These are phyloP conservation scores for Leccinum boreale DNA, from an alignment of 768 basidiomycete species.

Conservation along the genomic window DNA sequence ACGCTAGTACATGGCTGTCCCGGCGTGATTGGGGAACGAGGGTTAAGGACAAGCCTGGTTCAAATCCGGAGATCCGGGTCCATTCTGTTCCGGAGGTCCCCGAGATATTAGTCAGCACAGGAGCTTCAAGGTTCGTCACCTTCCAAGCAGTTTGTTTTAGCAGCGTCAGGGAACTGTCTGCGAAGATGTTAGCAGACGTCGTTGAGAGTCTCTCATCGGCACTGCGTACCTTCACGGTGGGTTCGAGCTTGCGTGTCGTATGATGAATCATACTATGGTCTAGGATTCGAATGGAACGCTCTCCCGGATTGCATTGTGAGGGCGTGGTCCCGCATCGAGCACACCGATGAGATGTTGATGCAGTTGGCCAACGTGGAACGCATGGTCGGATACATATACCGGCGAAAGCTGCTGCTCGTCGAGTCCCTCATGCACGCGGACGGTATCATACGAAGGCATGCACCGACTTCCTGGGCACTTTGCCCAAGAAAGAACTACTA, in stretches of 20 bases:
- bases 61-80: too few species aligned
- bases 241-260: slow-evolving; percentile 57
- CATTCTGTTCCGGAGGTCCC: too few species aligned
- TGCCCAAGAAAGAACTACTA: slow-evolving; percentile 58
- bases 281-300: slow-evolving; percentile 59
- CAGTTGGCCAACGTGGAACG: slow-evolving; percentile 55
- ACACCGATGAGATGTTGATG: slow-evolving; percentile 39
- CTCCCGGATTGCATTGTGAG: slow-evolving; percentile 44
- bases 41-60: too few species aligned
- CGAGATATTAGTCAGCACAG: too few species aligned
- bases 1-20: too few species aligned
- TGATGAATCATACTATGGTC: slow-evolving; percentile 47
- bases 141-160: too few species aligned
- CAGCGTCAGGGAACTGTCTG: slow-evolving; percentile 45
- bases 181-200: slow-evolving; percentile 83
- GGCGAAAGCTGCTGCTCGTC: slow-evolving; percentile 57
- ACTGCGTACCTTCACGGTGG: slow-evolving; percentile 70
- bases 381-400: slow-evolving; percentile 68
- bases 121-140: too few species aligned
- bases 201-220: slow-evolving; percentile 85
- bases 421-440: slow-evolving; percentile 72
- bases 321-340: slow-evolving; percentile 30
- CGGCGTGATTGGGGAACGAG: too few species aligned
- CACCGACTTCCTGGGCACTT: slow-evolving; percentile 47
- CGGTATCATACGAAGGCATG: slow-evolving; percentile 73